Evolutionary conservation across 2,329 filamentous ascomycete genomes (phyloP).

Genomic region (Aspergillus flavus): DNA sequence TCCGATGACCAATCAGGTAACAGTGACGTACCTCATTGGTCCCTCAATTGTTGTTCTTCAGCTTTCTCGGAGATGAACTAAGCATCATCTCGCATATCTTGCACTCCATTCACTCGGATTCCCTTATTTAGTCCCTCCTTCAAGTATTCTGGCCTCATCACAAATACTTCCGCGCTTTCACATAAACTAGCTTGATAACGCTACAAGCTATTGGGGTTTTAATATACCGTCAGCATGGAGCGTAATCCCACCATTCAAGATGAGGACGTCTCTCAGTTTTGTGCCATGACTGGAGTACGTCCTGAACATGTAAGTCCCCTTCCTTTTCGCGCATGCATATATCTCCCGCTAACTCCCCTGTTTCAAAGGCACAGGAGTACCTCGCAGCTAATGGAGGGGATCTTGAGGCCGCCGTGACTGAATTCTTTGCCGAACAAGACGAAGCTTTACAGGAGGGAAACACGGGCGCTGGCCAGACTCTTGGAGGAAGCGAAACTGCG

Average conservation of each 20-base stretch:
- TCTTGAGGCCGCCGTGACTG: slow-evolving; percentile 62
- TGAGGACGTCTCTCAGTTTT: slow-evolving; percentile 56
- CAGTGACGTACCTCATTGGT: slow-evolving; percentile 38
- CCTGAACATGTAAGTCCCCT: slow-evolving; percentile 49
- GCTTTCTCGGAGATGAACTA: slow-evolving; percentile 4
- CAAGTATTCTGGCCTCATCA: not conserved
- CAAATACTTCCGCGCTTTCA: not conserved
- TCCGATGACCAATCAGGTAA: slow-evolving; percentile 42
- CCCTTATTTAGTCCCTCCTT: not conserved
- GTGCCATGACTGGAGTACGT: slow-evolving; percentile 57
- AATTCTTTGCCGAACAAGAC: slow-evolving; percentile 59
- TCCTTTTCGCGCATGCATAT: not conserved
- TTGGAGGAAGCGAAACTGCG: slow-evolving; percentile 28
- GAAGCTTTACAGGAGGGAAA: slow-evolving; percentile 39
- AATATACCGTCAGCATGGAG: slow-evolving; percentile 33
- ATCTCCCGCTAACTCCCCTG: not conserved
- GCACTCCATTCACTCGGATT: not conserved
- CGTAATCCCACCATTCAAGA: slow-evolving; percentile 41
- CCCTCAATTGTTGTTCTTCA: slow-evolving; percentile 11
- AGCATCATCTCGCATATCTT: not conserved
- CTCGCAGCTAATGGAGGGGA: slow-evolving; percentile 69
- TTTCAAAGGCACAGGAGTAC: slow-evolving; percentile 64
- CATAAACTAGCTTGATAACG: not conserved
- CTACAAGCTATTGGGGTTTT: not conserved
- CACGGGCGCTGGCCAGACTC: slow-evolving; percentile 26